These are phyloP conservation scores for Curvularia spicifera DNA, from an alignment of 2,329 filamentous ascomycete species.

Conservation along the genomic window DNA sequence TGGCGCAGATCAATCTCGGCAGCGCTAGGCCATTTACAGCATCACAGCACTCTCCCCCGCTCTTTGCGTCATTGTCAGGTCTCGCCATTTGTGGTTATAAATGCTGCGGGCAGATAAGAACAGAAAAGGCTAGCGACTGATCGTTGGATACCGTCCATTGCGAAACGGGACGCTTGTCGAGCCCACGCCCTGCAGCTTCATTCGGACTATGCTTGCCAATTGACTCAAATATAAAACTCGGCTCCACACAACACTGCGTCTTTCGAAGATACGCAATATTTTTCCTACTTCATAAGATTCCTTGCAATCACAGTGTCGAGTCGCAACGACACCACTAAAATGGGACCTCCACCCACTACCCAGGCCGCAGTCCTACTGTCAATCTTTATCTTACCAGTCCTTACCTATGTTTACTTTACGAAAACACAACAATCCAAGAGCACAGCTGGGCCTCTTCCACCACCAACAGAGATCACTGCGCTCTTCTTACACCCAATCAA, in stretches of 20 bases:
- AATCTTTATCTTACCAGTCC: constrained; percentile 39
- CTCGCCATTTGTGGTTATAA: constrained; percentile 5
- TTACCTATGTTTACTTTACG: constrained; percentile 40
- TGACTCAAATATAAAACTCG: background rate
- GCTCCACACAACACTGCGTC: background rate
- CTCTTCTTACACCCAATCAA: constrained; percentile 70
- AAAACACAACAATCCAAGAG: constrained; percentile 20
- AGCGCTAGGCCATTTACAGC: constrained; percentile 11
- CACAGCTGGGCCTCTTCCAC: constrained; percentile 39
- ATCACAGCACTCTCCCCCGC: background rate
- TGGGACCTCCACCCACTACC: constrained; percentile 34
- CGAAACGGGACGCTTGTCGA: background rate
- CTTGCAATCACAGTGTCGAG: background rate
- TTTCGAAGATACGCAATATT: background rate
- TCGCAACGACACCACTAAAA: constrained; percentile 11
- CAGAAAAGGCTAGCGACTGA: background rate
- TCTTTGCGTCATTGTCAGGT: constrained; percentile 18
- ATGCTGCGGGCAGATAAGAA: constrained; percentile 5
- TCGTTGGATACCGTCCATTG: background rate
- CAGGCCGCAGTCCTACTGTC: constrained; percentile 36
- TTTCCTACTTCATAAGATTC: background rate
- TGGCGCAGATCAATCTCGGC: constrained; percentile 7
- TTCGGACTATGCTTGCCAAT: background rate
- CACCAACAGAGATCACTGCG: constrained; percentile 52
- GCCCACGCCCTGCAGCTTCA: constrained; percentile 2